Evolutionary conservation across 805 yeast genomes (phyloP), one percentile per base, ranked within the genome.

Genomic region (Saccharomycopsis oosterbeekiorum): DNA sequence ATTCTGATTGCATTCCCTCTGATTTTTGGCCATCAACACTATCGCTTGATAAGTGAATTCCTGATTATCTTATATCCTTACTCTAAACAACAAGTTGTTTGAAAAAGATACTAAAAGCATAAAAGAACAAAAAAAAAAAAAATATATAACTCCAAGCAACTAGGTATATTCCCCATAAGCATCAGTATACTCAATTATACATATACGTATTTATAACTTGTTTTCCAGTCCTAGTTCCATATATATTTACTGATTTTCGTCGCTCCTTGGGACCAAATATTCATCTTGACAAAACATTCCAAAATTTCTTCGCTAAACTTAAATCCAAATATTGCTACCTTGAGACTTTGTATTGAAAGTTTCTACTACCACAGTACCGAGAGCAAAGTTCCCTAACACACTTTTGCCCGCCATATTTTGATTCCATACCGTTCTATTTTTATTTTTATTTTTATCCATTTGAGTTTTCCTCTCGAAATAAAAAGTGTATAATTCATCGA

Each of bases 381-480:
- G 53, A 57, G 54, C 53, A 62, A 62, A 54, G 62, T 59, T 36
- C 64, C 64, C 64, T 62, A 62, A 59, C 64, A 56, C n/a, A 42
- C 2, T 26, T 58, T 53, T 51, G 36, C 29, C 55, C 14, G 4
- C 17, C 26, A 19, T 24, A n/a, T n/a, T 21, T 19, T 37, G 41
- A 37, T 14, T 5, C 41, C 41, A 37, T 37, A 12, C 15, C 9
- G 12, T 37, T 14, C 8, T 36, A 19, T 56, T 54, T 41, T 36
- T 17, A 1, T 19, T 43, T 47, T n/a, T 6, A 4, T 55, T 47
- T 9, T 19, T 21, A 9, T 41, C 40, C 15, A 41, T 39, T 24
- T 24, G 26, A 47, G 53, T 19, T 47, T 43, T 14, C 39, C n/a
- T 21, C 11, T 41, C 29, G 64, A 62, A 62, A 62, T 55, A 62